Evolutionary conservation across 139 green algal species (phyloP).

Genomic region (Chlorella sp.): DNA sequence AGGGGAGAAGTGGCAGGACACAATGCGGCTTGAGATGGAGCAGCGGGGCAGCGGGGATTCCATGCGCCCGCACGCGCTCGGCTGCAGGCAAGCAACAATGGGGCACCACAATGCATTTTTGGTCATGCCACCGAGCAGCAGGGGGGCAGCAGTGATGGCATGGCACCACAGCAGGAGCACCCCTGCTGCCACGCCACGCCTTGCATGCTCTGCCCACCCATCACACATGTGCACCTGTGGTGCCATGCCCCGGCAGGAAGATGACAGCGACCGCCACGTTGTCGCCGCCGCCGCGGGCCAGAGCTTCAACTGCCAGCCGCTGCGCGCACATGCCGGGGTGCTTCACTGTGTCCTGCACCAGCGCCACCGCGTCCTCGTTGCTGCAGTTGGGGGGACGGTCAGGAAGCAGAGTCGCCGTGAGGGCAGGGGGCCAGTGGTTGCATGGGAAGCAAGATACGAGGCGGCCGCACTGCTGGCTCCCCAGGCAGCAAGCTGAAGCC

Average conservation of each 20-base stretch:
- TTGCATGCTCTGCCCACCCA: neutral
- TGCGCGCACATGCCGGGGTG: slow-evolving; percentile 76
- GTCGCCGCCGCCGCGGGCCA: slow-evolving; percentile 75
- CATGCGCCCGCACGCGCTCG: slow-evolving; percentile 20
- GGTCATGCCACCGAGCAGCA: too few species aligned
- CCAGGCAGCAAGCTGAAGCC: too few species aligned
- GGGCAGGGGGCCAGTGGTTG: too few species aligned
- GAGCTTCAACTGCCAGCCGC: slow-evolving; percentile 80
- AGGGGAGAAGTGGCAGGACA: neutral
- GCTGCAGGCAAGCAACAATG: neutral
- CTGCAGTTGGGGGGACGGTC: neutral
- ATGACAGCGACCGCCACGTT: slow-evolving; percentile 86
- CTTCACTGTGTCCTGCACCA: slow-evolving; percentile 88
- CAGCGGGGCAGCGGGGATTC: too few species aligned
- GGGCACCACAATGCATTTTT: neutral
- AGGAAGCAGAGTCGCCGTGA: neutral
- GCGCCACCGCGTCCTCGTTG: slow-evolving; percentile 74
- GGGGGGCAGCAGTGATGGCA: too few species aligned
- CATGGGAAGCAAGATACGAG: too few species aligned
- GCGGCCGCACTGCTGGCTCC: too few species aligned
- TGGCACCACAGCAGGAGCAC: neutral
- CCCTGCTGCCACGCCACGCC: neutral
- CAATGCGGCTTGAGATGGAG: neutral
- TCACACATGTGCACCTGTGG: neutral
- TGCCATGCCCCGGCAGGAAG: slow-evolving; percentile 50